Evolutionary conservation across 2,329 filamentous ascomycete species (phyloP).

Genomic region (Ceratocystis lukuohia): DNA sequence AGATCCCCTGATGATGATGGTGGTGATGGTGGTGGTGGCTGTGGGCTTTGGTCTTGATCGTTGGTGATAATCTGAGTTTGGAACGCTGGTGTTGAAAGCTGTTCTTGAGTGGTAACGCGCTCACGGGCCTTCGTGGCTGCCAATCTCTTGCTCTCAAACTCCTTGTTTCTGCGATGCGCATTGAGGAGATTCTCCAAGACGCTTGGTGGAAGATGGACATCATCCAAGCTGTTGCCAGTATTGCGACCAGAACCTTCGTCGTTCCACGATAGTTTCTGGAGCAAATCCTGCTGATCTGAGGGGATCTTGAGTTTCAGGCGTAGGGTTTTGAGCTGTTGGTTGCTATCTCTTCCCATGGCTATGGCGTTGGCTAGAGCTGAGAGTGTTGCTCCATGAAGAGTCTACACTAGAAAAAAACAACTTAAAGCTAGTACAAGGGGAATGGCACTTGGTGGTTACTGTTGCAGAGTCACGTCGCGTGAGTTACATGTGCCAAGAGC

Average conservation of each 20-base stretch:
- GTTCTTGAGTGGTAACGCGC: background rate
- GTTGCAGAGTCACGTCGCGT: conserved; percentile 1
- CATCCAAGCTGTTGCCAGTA: conserved; percentile 12
- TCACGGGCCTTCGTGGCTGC: background rate
- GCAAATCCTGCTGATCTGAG: conserved; percentile 5
- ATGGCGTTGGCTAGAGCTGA: background rate
- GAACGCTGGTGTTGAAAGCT: background rate
- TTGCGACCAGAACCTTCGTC: background rate
- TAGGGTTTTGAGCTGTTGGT: background rate
- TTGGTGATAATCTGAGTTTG: background rate
- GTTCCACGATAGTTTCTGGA: conserved; percentile 7
- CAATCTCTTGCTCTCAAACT: background rate
- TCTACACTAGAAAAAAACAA: too few species aligned
- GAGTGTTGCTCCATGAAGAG: background rate
- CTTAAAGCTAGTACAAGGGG: too few species aligned
- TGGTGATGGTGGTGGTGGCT: background rate
- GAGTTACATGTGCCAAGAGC: too few species aligned
- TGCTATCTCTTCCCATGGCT: background rate
- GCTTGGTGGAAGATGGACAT: conserved; percentile 7
- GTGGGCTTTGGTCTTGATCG: background rate
- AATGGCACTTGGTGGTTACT: too few species aligned
- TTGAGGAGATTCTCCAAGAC: conserved; percentile 10
- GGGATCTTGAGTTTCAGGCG: background rate
- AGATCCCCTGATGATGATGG: too few species aligned
- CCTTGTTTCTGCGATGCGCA: background rate